Conservation (phyloP, 2,329 filamentous ascomycete genomes). For the Pseudogymnoascus sp. region DNA sequence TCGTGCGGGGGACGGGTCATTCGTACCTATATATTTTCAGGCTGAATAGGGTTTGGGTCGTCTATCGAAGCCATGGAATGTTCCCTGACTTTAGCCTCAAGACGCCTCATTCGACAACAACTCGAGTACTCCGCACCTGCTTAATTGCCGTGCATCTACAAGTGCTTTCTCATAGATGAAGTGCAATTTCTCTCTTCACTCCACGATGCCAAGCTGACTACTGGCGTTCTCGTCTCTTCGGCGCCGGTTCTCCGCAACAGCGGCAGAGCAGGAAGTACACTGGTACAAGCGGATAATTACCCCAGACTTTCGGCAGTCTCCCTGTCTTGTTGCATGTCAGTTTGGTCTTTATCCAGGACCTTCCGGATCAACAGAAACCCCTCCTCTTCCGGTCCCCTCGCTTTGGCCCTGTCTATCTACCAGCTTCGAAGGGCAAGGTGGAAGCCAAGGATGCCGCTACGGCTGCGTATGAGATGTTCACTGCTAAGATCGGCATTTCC, state of each 20-base stretch:
- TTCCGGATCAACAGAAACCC: conserved; percentile 7
- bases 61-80: conserved; percentile 8
- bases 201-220: not conserved
- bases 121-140: not conserved
- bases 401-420: not conserved
- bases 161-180: conserved; percentile 1
- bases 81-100: conserved; percentile 10
- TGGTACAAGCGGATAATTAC: conserved; percentile 4
- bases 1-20: not conserved
- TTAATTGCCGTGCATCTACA: not conserved
- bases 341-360: not conserved
- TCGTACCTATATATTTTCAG: conserved; percentile 8
- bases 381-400: not conserved
- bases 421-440: not conserved
- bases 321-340: not conserved
- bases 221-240: not conserved
- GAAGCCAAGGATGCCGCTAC: not conserved
- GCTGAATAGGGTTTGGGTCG: not conserved
- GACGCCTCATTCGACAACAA: not conserved
- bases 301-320: not conserved
- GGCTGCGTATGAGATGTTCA: not conserved
- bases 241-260: not conserved
- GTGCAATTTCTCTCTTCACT: not conserved
- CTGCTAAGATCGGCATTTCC: not conserved
- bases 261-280: not conserved